A percentile compares a stretch with the other conserved stretches of the same genome.
Evolutionary conservation across 139 green algal genomes (phyloP).

Genomic region (Desmodesmus armatus): DNA sequence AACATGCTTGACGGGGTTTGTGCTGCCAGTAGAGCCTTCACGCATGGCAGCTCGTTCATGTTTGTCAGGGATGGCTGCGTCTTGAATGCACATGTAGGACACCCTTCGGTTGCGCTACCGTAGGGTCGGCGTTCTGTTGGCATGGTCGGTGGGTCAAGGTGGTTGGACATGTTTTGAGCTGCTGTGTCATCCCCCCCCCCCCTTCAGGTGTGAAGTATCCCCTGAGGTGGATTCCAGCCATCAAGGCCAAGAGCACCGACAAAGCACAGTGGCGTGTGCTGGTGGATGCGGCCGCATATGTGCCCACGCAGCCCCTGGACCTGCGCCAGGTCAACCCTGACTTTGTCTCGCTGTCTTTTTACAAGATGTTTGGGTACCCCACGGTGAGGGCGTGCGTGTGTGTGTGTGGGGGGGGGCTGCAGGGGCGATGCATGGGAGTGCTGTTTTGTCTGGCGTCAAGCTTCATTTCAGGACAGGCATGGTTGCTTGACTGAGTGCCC

Average conservation of each 20-base stretch:
- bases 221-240: slow-evolving; percentile 64
- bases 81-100: too few relatives aligned
- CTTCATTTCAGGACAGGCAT: too few relatives aligned
- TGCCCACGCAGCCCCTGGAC: slow-evolving; percentile 77
- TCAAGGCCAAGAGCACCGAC: slow-evolving; percentile 63
- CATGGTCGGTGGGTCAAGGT: too few relatives aligned
- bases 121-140: too few relatives aligned
- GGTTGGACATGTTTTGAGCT: too few relatives aligned
- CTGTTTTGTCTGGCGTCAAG: background rate
- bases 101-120: too few relatives aligned
- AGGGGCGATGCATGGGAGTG: background rate
- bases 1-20: too few relatives aligned
- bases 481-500: background rate
- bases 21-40: too few relatives aligned
- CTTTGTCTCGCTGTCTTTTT: slow-evolving; percentile 82
- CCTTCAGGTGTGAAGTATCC: slow-evolving; percentile 75
- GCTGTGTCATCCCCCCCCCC: too few relatives aligned
- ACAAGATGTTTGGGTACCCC: slow-evolving; percentile 87
- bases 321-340: slow-evolving; percentile 66
- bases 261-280: slow-evolving; percentile 58
- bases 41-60: too few relatives aligned
- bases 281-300: slow-evolving; percentile 81
- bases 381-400: slow-evolving; percentile 51
- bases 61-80: too few relatives aligned
- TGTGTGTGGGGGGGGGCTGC: background rate